Conservation (phyloP, 768 basidiomycete genomes). For the Suillus decipiens region DNA sequence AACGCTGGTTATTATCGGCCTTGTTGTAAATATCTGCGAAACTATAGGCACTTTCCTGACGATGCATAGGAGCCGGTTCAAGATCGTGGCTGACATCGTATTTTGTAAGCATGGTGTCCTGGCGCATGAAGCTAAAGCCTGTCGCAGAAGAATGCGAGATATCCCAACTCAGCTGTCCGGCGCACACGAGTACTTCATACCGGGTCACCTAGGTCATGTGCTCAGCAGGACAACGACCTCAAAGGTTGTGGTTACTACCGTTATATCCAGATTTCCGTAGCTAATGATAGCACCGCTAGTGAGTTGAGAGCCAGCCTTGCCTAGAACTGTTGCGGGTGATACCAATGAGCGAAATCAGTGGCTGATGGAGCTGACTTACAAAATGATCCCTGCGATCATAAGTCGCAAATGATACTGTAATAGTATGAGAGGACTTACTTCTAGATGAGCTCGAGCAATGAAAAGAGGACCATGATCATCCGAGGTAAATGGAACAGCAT, state of each 20-base stretch:
- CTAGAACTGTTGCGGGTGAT: conserved; percentile 21
- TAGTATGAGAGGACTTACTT: conserved; percentile 13
- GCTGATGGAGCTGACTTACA: conserved; percentile 19
- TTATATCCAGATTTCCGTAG: conserved; percentile 24
- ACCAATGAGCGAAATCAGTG: background rate
- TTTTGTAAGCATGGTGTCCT: background rate
- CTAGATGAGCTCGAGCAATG: conserved; percentile 27
- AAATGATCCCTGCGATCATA: conserved; percentile 23
- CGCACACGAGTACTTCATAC: conserved; percentile 34
- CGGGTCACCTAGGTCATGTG: conserved; percentile 20
- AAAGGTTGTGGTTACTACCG: conserved; percentile 14
- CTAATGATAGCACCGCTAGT: conserved; percentile 28
- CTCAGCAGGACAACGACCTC: background rate
- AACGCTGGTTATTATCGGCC: background rate
- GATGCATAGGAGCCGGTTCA: background rate
- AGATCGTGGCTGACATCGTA: background rate
- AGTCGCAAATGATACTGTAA: background rate
- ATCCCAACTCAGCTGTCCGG: conserved; percentile 26
- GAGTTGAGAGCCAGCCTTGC: conserved; percentile 28
- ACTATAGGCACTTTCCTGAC: background rate
- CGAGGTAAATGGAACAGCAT: conserved; percentile 30
- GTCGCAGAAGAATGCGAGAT: conserved; percentile 8
- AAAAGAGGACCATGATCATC: conserved; percentile 29
- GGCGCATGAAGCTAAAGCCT: background rate
- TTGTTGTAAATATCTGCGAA: background rate